phyloP scores from a whole-genome alignment of 129 eudicot species.

The Lactuca sativa region DNA sequence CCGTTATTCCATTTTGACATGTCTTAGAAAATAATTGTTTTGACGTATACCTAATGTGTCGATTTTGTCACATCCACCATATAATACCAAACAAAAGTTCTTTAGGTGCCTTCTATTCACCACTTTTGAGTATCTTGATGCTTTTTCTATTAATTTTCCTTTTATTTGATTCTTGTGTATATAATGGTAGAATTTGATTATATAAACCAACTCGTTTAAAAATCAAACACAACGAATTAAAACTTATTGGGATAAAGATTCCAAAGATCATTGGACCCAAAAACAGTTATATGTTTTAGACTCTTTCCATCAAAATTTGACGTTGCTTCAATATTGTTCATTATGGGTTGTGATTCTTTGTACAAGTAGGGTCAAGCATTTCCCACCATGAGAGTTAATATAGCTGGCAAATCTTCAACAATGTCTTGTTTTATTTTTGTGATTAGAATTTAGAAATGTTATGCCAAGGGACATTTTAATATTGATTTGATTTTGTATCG shows the following conservation, averaged over 20 bases:
- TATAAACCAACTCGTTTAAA: background rate
- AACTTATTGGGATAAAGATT: background rate
- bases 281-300: constrained; percentile 27
- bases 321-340: constrained; percentile 12
- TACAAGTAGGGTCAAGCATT: constrained; percentile 36
- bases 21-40: no score
- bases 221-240: no score
- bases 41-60: no score
- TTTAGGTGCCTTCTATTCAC: background rate
- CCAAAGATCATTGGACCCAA: constrained; percentile 24
- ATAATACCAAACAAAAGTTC: background rate
- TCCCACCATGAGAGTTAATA: constrained; percentile 13
- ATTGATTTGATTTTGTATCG: constrained; percentile 10
- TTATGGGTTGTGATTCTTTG: constrained; percentile 13
- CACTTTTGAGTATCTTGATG: background rate
- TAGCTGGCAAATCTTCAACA: constrained; percentile 28
- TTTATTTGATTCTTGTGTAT: background rate
- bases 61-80: no score
- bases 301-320: constrained; percentile 16
- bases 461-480: constrained; percentile 1
- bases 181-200: background rate
- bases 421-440: constrained; percentile 11
- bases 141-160: background rate
- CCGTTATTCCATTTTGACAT: no score
- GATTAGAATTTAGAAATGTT: constrained; percentile 6